Base-by-base conservation (phyloP, 257 asterid genomes). In the Gardenia jasminoides region DNA sequence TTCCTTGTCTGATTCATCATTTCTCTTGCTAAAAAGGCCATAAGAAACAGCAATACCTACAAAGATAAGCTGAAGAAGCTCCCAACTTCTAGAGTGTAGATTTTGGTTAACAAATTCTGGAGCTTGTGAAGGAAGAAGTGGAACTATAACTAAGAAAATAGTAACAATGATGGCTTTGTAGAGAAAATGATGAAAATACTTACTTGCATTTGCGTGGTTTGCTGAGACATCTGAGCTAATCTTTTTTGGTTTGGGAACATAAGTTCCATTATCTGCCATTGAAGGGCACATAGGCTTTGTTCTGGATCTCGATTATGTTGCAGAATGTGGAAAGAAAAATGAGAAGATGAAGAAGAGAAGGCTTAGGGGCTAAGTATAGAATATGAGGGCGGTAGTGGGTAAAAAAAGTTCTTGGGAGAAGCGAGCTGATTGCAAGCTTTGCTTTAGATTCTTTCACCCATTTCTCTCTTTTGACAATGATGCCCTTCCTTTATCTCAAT, bases 21-120 rank as follows among this genome's bases (percentile, higher is more conserved):
- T 93, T 85, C 86, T 89, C 88, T 78, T 88, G 90, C 99, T 93
- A 48, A 96, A 96, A 0, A 93, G 82, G 6, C 99, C 99, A 65
- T 96, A 96, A 30, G 99, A 96, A 71, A 96, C 98, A 24, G 97
- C 97, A 47, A 96, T 88, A 24, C 99, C 99, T 62, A 96, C 98
- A 74, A 91, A 90, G 77, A 96, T 80, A 10, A 96, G 92, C 87
- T 96, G 99, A 70, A 96, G 82, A 81, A 93, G 86, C 88, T 96
- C 99, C 97, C 97, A 93, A 64, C 92, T 92, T 76, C 90, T 84
- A 1, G 96, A 87, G 33, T 92, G 88, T 0, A 90, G 68, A 48
- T 90, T 83, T 80, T 90, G 96, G 88, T 79, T 92, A 12, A 94
- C 43, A 84, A 87, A 88, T 48, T 93, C 94, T 13, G 97, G 97